These are phyloP conservation scores for Torulaspora franciscae DNA, from an alignment of 805 yeast species.

Conservation along the genomic window DNA sequence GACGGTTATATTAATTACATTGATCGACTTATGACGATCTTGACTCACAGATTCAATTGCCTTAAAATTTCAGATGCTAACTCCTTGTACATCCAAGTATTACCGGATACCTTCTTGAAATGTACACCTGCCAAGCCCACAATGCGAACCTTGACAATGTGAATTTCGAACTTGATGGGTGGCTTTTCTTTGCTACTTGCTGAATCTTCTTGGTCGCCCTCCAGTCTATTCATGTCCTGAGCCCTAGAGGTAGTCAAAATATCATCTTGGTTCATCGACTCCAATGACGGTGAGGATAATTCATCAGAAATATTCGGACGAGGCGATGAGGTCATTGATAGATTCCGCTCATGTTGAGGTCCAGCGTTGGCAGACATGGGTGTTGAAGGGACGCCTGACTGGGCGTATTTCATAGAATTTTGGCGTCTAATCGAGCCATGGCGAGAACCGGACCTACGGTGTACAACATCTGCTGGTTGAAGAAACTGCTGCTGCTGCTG, in stretches of 20 bases:
- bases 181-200: conserved; percentile 38
- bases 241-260: conserved; percentile 48
- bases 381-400: conserved; percentile 48
- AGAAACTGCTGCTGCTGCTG: conserved; percentile 11
- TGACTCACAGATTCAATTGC: conserved; percentile 54
- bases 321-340: conserved; percentile 29
- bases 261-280: conserved; percentile 36
- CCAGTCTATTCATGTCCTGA: conserved; percentile 57
- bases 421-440: conserved; percentile 40
- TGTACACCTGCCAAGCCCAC: conserved; percentile 91
- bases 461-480: conserved; percentile 16
- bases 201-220: conserved; percentile 40
- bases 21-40: background rate
- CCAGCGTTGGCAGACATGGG: conserved; percentile 43
- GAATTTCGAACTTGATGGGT: conserved; percentile 85
- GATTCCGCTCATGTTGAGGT: conserved; percentile 26
- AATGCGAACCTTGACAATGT: conserved; percentile 85
- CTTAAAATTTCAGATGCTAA: conserved; percentile 79
- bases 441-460: conserved; percentile 28
- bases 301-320: conserved; percentile 28
- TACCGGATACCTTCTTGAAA: conserved; percentile 87
- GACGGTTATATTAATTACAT: conserved; percentile 2
- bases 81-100: conserved; percentile 91
- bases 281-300: conserved; percentile 34
- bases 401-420: conserved; percentile 29